Conservation (phyloP, 352 stramenopile genomes). For the Phytophthora palmivora region DNA sequence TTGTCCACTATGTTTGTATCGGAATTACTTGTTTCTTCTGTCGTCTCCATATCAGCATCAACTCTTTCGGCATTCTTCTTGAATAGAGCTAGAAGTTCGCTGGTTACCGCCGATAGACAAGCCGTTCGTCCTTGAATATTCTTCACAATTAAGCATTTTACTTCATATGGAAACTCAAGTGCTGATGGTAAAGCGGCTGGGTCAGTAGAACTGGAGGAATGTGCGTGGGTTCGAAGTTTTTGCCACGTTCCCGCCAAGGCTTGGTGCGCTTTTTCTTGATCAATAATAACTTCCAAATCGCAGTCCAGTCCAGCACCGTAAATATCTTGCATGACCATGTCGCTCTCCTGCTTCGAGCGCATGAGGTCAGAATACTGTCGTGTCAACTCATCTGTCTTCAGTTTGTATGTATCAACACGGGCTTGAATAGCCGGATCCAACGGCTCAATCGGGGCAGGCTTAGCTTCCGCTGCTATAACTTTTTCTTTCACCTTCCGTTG, state of each 20-base stretch:
- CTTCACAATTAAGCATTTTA: slow-evolving; percentile 65
- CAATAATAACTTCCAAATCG: slow-evolving; percentile 45
- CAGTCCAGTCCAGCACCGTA: slow-evolving; percentile 71
- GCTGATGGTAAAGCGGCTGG: slow-evolving; percentile 16
- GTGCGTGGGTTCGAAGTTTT: slow-evolving; percentile 29
- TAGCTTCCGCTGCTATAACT: slow-evolving; percentile 19
- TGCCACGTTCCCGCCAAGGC: slow-evolving; percentile 34
- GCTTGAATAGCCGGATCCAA: slow-evolving; percentile 68
- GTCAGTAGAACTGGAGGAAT: slow-evolving; percentile 21
- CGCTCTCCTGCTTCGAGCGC: slow-evolving; percentile 27
- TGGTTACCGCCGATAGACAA: slow-evolving; percentile 50
- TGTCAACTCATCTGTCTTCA: slow-evolving; percentile 82
- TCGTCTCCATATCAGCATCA: slow-evolving; percentile 10
- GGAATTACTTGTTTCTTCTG: slow-evolving; percentile 3
- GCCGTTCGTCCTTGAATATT: slow-evolving; percentile 47
- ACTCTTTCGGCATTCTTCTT: slow-evolving; percentile 30
- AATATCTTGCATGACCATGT: slow-evolving; percentile 71
- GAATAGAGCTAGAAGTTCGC: slow-evolving; percentile 40
- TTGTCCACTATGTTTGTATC: slow-evolving; percentile 23
- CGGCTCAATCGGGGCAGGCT: slow-evolving; percentile 29
- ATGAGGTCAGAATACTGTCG: slow-evolving; percentile 49
- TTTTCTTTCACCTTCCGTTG: slow-evolving; percentile 41
- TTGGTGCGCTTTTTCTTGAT: slow-evolving; percentile 18
- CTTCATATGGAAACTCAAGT: slow-evolving; percentile 46
- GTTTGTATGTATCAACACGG: slow-evolving; percentile 71